A percentile compares a stretch with the other conserved stretches of the same genome.
Evolutionary conservation across 176 grass and related monocot genomes (phyloP).

Genomic region (Oryza brachyantha): DNA sequence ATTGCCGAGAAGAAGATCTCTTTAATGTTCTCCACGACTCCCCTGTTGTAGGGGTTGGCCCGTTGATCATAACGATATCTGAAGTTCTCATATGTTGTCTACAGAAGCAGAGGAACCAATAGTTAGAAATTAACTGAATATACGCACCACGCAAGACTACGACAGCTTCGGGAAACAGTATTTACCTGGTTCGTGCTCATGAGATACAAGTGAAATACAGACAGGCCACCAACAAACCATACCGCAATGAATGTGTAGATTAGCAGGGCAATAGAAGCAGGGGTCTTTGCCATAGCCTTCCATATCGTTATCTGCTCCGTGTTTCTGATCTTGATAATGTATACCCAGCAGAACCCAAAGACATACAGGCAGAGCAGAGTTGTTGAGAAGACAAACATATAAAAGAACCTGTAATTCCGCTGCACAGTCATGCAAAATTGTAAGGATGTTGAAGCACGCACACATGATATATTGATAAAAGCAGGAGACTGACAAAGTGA

Average conservation of each 20-base stretch:
- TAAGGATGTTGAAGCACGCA: constrained; percentile 5
- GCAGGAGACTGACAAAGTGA: neutral
- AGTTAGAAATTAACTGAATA: constrained; percentile 5
- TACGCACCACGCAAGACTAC: neutral
- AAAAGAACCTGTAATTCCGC: constrained; percentile 97
- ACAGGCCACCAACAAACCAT: constrained; percentile 97
- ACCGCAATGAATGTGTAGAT: constrained; percentile 79
- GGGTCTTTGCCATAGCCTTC: constrained; percentile 79
- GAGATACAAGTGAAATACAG: constrained; percentile 92
- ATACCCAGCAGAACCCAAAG: constrained; percentile 86
- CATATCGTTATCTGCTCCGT: constrained; percentile 74
- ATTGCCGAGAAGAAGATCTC: constrained; percentile 79
- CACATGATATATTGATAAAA: constrained; percentile 10
- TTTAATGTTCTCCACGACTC: constrained; percentile 69
- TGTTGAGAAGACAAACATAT: constrained; percentile 97
- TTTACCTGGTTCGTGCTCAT: constrained; percentile 95
- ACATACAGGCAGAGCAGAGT: constrained; percentile 86
- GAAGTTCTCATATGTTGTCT: constrained; percentile 98
- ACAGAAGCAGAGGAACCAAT: constrained; percentile 7
- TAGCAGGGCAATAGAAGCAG: constrained; percentile 75
- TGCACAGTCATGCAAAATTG: constrained; percentile 43
- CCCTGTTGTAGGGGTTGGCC: constrained; percentile 85
- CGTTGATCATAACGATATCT: constrained; percentile 84
- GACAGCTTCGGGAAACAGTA: neutral
- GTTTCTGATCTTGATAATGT: constrained; percentile 88